Evolutionary conservation across 2,329 filamentous ascomycete genomes (phyloP).

Genomic region (Aspergillus sp.): DNA sequence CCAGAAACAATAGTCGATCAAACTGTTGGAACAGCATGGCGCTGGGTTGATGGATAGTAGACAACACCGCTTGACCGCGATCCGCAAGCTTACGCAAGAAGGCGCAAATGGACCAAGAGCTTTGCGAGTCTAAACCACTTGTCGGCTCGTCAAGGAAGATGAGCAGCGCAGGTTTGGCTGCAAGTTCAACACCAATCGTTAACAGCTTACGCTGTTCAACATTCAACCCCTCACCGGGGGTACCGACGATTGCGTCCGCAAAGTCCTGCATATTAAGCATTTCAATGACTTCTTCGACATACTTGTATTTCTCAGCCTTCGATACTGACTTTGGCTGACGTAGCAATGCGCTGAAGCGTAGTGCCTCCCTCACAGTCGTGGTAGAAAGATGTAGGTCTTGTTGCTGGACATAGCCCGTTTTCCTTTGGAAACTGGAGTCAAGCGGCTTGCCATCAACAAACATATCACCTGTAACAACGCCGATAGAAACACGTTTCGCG

Average conservation of each 20-base stretch:
- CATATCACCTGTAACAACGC: slow-evolving; percentile 66
- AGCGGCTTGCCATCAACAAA: slow-evolving; percentile 61
- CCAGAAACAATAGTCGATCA: slow-evolving; percentile 61
- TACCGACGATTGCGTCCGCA: slow-evolving; percentile 81
- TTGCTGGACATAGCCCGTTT: slow-evolving; percentile 68
- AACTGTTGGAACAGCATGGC: slow-evolving; percentile 88
- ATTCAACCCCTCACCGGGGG: slow-evolving; percentile 72
- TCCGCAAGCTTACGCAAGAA: slow-evolving; percentile 87
- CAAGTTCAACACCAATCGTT: slow-evolving; percentile 89
- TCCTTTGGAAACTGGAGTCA: slow-evolving; percentile 61
- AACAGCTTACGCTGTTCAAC: slow-evolving; percentile 67
- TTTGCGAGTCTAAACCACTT: slow-evolving; percentile 85
- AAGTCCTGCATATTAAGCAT: slow-evolving; percentile 87
- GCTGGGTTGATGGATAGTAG: slow-evolving; percentile 93
- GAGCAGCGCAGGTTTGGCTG: slow-evolving; percentile 80
- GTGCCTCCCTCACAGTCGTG: slow-evolving; percentile 80
- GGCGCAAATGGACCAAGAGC: slow-evolving; percentile 82
- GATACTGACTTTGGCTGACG: slow-evolving; percentile 74
- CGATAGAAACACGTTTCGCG: slow-evolving; percentile 59
- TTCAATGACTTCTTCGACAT: slow-evolving; percentile 78
- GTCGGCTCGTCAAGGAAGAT: slow-evolving; percentile 93
- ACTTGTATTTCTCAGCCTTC: slow-evolving; percentile 72
- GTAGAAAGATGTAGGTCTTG: slow-evolving; percentile 78
- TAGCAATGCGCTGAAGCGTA: slow-evolving; percentile 79
- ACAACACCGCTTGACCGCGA: slow-evolving; percentile 82